Evolutionary conservation across 371 early-diverging fungal genomes (phyloP), one percentile per base, ranked within the genome.

Genomic region (Mucor circinelloides): DNA sequence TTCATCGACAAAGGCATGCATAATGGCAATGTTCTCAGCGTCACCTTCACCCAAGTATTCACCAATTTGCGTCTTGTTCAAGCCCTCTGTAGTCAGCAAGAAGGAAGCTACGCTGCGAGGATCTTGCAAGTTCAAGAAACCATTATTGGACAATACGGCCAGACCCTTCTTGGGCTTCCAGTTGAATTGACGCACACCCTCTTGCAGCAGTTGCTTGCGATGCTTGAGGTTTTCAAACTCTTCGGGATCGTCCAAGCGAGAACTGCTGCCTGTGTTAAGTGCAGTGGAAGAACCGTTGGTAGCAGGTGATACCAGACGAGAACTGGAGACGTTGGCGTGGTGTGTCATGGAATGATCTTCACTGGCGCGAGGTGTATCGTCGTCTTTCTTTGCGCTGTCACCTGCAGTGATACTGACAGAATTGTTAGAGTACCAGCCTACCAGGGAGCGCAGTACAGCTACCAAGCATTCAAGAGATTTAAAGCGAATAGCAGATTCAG

Each of bases 41-140:
- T 96, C 95, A 60, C 82, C 94, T 74, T 97, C 97, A 52, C 99
- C 98, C 42, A 99, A 80, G 70, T 90, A 98, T 79, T 97, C 98
- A 58, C 99, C 99, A 71, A 99, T 86, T 69, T 85, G 80, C 13
- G 87, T 80, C 74, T 98, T 96, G 77, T 91, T 90, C 17, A 97
- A 76, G 6, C 92, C 93, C 56, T 91, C 93, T 15, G 92, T 90
- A 34, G 73, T 76, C 32, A 90, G 74, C 64, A 97, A 76, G 69
- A 97, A 94, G 5, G 75, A 64, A 5, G 94, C 96, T 21, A 96
- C 82, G 30, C 85, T 90, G 31, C 58, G 57, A 23, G 88, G 90
- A 30, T 84, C 87, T 55, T 75, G 61, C 15, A 72, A 73, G 65
- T 67, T 73, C 68, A 97, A 83, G 64, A 92, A 87, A 5, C 88